Base-by-base conservation (phyloP, 495 filamentous ascomycete species). In the Poronia punctata region DNA sequence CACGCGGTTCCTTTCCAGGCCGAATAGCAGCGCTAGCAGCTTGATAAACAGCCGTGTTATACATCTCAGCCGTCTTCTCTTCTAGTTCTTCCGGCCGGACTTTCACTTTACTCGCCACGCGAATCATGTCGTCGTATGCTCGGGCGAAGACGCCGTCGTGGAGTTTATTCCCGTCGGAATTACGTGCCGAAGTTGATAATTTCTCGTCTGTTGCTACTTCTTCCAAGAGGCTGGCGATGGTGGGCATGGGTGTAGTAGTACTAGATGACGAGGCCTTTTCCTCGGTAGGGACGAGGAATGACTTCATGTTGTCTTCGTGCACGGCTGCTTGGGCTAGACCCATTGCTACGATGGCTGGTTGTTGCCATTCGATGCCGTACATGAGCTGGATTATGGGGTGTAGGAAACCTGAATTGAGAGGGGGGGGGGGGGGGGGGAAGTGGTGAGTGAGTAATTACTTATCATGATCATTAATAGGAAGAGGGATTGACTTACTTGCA, bases 321-420 rank as follows among this genome's bases (percentile, higher is more conserved):
- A 84, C 72, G 3, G 81, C 77, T 7, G 83, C 66, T 65, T 90
- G 79, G 3, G 89, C 85, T 5, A 94, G 70, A 2, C 65, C 88
- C 70, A 92, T 80, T 2, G 87, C 84, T 12, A 94, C 69, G 27
- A 95, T 79, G 25, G 83, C 84, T 3, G 84, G 85, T 52, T 90
- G 84, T 1, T 72, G 49, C 63, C 86, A 93, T 48, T 94, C 86
- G 12, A 95, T 48, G 2, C 81, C 87, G 53, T 85, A 92, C 26
- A 86, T 85, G 8, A 94, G 71, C 48, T 94, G 86, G 48, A 95
- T 94, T 5, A 90, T 45, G 7, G 86, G 84, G 53, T 95, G 88
- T 2, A 92, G 50, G 45, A 89, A 75, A 1, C 83, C 85, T 70
- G 44, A 24, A 43, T 52, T 53, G 23, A 57, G 26, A 8, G 7